Evolutionary conservation across 371 early-diverging fungal species (phyloP).

Genomic region (Zopfochytrium polystomum): DNA sequence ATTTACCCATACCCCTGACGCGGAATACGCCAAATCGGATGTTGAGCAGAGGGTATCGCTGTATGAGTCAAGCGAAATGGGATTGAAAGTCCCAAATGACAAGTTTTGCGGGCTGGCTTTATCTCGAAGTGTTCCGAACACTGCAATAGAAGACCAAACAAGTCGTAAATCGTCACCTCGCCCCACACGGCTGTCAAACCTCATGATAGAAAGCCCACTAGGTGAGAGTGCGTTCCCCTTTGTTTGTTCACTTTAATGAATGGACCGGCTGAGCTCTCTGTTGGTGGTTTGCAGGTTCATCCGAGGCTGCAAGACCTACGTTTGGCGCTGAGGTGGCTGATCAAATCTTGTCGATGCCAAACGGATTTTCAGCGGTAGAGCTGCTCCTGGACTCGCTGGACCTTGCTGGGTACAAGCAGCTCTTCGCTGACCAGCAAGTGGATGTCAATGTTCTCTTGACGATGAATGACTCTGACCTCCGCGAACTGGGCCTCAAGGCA

Average conservation of each 20-base stretch:
- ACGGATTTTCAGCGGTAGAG: constrained; percentile 9
- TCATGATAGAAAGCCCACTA: too few species aligned
- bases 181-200: too few species aligned
- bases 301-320: constrained; percentile 1
- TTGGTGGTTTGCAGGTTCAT: constrained; percentile 6
- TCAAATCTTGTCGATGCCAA: constrained; percentile 3
- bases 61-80: too few species aligned
- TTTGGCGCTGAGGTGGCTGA: constrained; percentile 2
- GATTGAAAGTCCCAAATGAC: too few species aligned
- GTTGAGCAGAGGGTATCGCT: too few species aligned
- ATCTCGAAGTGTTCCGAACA: too few species aligned
- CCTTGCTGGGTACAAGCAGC: constrained; percentile 29
- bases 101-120: too few species aligned
- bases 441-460: constrained; percentile 41
- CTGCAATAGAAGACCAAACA: too few species aligned
- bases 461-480: constrained; percentile 44
- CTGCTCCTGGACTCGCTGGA: constrained; percentile 36
- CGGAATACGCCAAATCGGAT: too few species aligned
- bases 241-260: constrained; percentile 21
- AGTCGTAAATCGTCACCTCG: too few species aligned
- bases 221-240: too few species aligned
- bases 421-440: constrained; percentile 47
- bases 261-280: constrained; percentile 6
- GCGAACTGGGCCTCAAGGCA: constrained; percentile 44
- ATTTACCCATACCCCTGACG: too few species aligned